Percentiles rank a stretch among this genome's conserved stretches.
Conservation (phyloP, 1,284 basidiomycete species). For the Moniliophthora roreri region DNA sequence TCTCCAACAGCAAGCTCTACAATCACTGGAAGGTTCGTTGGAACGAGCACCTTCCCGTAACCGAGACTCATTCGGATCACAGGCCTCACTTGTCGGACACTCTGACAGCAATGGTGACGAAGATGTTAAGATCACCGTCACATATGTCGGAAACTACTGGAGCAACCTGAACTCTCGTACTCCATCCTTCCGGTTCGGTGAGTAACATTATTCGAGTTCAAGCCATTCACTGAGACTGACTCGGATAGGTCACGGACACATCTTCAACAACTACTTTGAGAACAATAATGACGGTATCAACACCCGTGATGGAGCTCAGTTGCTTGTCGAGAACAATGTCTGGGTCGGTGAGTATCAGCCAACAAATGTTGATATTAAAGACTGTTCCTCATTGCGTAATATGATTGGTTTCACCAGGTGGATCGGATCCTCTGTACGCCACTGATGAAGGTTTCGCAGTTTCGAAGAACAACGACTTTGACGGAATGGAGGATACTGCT, state of each 20-base stretch:
- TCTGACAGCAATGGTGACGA: slow-evolving; percentile 39
- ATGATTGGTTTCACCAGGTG: slow-evolving; percentile 23
- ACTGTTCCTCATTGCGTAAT: not conserved
- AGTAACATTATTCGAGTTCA: not conserved
- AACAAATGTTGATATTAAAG: too few relatives aligned
- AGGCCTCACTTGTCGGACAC: slow-evolving; percentile 40
- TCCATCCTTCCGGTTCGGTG: slow-evolving; percentile 30
- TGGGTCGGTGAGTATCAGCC: slow-evolving; percentile 29
- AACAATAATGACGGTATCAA: slow-evolving; percentile 49
- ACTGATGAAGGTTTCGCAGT: slow-evolving; percentile 45
- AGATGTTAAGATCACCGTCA: slow-evolving; percentile 32
- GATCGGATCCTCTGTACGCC: slow-evolving; percentile 38
- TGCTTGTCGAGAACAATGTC: slow-evolving; percentile 48
- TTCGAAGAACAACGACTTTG: slow-evolving; percentile 33
- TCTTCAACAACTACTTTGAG: slow-evolving; percentile 41
- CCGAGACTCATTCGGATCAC: not conserved
- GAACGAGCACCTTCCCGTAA: not conserved
- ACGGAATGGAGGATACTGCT: slow-evolving; percentile 16
- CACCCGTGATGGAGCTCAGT: slow-evolving; percentile 46
- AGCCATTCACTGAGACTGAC: too few relatives aligned
- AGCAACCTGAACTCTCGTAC: slow-evolving; percentile 37
- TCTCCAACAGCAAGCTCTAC: slow-evolving; percentile 38
- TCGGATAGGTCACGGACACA: slow-evolving; percentile 36
- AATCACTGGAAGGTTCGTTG: slow-evolving; percentile 38
- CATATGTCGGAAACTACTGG: slow-evolving; percentile 40